Conservation (phyloP, 2,329 filamentous ascomycete species). For the Aspergillus pseudonomiae region DNA sequence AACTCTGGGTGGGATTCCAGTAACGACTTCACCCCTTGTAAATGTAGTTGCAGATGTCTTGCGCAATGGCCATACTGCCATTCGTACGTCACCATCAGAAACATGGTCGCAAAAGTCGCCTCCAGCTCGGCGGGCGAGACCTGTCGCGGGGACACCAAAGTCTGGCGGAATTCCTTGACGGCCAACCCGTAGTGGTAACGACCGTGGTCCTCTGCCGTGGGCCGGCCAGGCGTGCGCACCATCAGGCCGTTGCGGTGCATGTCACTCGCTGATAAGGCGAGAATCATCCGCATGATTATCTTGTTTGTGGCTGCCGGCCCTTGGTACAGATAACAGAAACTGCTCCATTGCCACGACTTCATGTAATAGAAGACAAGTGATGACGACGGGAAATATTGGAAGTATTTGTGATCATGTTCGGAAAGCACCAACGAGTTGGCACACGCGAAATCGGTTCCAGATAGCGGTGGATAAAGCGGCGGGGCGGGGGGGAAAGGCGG, state of each 20-base stretch:
- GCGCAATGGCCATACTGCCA: conserved; percentile 41
- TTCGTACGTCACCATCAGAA: conserved; percentile 40
- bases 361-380: conserved; percentile 40
- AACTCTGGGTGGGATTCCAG: conserved; percentile 38
- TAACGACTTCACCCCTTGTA: conserved; percentile 41
- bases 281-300: conserved; percentile 45
- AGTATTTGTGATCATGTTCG: conserved; percentile 38
- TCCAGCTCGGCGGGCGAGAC: conserved; percentile 35
- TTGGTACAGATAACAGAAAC: conserved; percentile 40
- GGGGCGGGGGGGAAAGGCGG: conserved; percentile 21
- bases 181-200: conserved; percentile 40
- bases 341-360: conserved; percentile 44
- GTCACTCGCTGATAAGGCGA: conserved; percentile 40
- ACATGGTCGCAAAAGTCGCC: conserved; percentile 41
- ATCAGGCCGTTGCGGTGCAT: conserved; percentile 38
- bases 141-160: conserved; percentile 32
- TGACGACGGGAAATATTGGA: conserved; percentile 39
- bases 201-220: conserved; percentile 34
- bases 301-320: conserved; percentile 38
- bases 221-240: conserved; percentile 28
- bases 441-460: conserved; percentile 25
- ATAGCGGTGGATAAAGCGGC: conserved; percentile 31
- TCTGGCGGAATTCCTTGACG: conserved; percentile 41
- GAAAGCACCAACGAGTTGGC: conserved; percentile 39
- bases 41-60: conserved; percentile 39